Evolutionary conservation across 73 alveolate genomes (phyloP).

Genomic region (Chromera velia): DNA sequence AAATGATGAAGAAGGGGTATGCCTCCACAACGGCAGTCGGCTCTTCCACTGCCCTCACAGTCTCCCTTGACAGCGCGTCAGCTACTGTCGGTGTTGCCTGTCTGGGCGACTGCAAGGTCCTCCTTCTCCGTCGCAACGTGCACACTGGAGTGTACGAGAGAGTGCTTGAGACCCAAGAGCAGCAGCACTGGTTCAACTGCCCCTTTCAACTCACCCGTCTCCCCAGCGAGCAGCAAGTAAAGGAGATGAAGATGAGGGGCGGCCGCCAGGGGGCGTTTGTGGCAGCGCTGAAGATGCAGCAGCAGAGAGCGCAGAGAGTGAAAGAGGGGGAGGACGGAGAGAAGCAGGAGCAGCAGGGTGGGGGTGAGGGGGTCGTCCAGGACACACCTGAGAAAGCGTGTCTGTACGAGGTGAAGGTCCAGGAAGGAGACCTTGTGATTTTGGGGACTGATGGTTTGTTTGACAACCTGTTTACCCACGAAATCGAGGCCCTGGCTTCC

Average conservation of each 20-base stretch:
- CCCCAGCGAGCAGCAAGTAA: slow-evolving; percentile 9
- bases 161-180: background rate
- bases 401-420: slow-evolving; percentile 1
- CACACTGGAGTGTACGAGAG: background rate
- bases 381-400: no score
- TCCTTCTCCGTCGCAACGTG: background rate
- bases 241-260: no score
- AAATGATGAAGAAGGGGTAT: background rate
- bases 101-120: background rate
- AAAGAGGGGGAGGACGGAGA: no score
- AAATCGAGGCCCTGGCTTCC: slow-evolving; percentile 8
- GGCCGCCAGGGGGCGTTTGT: no score
- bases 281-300: no score
- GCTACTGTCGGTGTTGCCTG: background rate
- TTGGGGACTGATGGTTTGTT: slow-evolving; percentile 45
- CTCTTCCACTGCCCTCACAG: background rate
- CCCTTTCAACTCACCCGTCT: slow-evolving; percentile 8
- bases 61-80: background rate
- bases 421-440: slow-evolving; percentile 28
- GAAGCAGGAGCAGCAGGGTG: no score
- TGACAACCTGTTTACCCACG: slow-evolving; percentile 33
- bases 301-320: no score
- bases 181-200: background rate
- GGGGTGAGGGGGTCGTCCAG: no score
- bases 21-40: background rate